phyloP scores from a whole-genome alignment of 441 rosid genomes.

The Aleurites moluccanus region DNA sequence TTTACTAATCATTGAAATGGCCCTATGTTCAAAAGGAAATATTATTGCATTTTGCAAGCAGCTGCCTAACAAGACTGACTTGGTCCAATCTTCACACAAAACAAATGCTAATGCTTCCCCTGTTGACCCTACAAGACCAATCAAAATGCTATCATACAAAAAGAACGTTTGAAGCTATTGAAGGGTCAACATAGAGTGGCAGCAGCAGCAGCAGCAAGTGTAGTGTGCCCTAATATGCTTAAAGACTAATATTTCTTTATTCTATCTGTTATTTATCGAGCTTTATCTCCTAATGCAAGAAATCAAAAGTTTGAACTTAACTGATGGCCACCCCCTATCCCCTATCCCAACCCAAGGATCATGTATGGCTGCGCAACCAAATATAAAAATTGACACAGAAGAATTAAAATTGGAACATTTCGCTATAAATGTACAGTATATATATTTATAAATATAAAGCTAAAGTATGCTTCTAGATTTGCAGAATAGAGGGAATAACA shows the following conservation, averaged over 20 bases:
- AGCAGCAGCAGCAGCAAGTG: background rate
- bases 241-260: background rate
- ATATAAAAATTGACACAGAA: background rate
- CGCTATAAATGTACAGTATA: too few species aligned
- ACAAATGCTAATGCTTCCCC: background rate
- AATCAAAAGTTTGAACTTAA: too few species aligned
- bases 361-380: background rate
- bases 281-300: too few species aligned
- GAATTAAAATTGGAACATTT: too few species aligned
- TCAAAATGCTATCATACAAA: background rate
- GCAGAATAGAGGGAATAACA: background rate
- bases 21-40: background rate
- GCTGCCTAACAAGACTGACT: conserved; percentile 18
- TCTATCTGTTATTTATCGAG: too few species aligned
- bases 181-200: background rate
- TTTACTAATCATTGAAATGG: background rate
- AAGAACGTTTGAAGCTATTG: background rate
- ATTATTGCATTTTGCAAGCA: background rate
- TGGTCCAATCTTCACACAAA: background rate
- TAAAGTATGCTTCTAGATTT: background rate
- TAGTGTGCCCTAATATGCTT: background rate
- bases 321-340: too few species aligned
- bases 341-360: background rate
- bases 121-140: background rate
- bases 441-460: background rate